These are phyloP conservation scores for Chlorella ohadii DNA, from an alignment of 139 green algal species.

Conservation along the genomic window DNA sequence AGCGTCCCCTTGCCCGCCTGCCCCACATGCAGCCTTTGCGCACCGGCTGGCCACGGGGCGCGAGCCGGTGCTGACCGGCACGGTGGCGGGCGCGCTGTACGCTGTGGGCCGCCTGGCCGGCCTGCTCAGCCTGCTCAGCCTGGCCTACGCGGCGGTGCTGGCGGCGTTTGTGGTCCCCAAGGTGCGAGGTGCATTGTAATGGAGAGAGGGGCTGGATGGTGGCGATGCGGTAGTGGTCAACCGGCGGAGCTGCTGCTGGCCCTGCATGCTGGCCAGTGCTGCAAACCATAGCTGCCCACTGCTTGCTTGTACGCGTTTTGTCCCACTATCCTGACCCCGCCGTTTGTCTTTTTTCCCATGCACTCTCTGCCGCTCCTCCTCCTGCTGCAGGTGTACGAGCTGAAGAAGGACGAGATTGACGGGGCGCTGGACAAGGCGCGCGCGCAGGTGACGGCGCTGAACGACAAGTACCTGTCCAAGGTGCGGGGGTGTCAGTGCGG, in stretches of 20 bases:
- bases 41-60: slow-evolving; percentile 25
- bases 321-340: no score
- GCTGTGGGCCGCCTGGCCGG: slow-evolving; percentile 43
- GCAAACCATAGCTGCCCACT: no score
- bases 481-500: no score
- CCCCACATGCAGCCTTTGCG: slow-evolving; percentile 10
- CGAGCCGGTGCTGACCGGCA: slow-evolving; percentile 16
- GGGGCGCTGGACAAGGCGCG: slow-evolving; percentile 38
- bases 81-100: slow-evolving; percentile 40
- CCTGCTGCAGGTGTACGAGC: slow-evolving; percentile 67
- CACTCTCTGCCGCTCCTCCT: slow-evolving; percentile 1
- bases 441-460: slow-evolving; percentile 25
- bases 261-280: no score
- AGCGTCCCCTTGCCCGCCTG: not conserved
- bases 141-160: slow-evolving; percentile 39
- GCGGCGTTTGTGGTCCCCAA: slow-evolving; percentile 17
- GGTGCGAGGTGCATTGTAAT: no score
- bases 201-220: not conserved
- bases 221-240: not conserved
- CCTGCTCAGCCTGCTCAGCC: slow-evolving; percentile 44
- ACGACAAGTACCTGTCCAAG: slow-evolving; percentile 42
- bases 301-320: no score
- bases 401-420: slow-evolving; percentile 71
- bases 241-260: no score
- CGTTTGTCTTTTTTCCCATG: no score